A percentile compares a stretch with the other conserved stretches of the same genome.
Evolutionary conservation across 208 protist genomes (phyloP).

Genomic region (Acanthamoeba triangularis): DNA sequence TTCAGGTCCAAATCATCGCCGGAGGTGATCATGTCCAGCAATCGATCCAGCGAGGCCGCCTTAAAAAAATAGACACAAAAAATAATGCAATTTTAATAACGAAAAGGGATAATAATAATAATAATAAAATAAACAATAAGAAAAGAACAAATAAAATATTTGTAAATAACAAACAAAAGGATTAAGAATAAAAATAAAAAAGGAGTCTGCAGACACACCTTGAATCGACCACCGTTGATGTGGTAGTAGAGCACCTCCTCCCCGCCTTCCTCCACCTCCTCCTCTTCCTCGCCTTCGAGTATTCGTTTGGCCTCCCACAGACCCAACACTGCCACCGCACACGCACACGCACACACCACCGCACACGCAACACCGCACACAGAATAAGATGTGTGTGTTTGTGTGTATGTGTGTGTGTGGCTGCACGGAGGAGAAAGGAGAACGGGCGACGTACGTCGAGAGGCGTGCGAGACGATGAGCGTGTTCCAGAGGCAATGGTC

Average conservation of each 20-base stretch:
- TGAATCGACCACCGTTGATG: conserved; percentile 2
- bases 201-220: background rate
- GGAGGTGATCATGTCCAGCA: conserved; percentile 33
- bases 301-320: background rate
- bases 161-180: too few relatives aligned
- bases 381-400: background rate
- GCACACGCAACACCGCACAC: background rate
- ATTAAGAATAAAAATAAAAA: background rate
- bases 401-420: background rate
- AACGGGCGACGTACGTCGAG: background rate
- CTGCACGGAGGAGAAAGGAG: background rate
- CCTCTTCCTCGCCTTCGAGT: conserved; percentile 11
- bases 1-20: conserved; percentile 36
- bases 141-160: background rate
- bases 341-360: background rate
- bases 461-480: background rate
- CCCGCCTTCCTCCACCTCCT: background rate
- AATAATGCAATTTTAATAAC: too few relatives aligned
- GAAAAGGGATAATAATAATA: too few relatives aligned
- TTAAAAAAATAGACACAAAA: background rate
- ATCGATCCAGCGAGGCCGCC: background rate
- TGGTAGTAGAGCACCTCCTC: conserved; percentile 52
- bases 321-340: background rate
- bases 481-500: conserved; percentile 21
- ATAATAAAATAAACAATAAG: too few relatives aligned